Evolutionary conservation across 352 stramenopile genomes (phyloP).

Genomic region (Pythium inflatum): DNA sequence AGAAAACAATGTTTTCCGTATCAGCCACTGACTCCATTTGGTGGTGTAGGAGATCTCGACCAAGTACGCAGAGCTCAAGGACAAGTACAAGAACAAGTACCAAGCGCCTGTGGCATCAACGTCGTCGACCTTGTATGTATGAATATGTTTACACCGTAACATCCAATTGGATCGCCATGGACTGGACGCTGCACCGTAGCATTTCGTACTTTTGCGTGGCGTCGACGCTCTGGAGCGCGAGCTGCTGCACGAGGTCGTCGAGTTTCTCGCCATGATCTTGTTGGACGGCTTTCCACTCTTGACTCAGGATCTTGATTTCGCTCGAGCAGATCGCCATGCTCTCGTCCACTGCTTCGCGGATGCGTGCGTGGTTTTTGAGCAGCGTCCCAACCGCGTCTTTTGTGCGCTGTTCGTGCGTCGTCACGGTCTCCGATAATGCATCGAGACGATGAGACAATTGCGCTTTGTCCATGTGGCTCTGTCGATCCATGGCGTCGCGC

Average conservation of each 20-base stretch:
- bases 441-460: slow-evolving; percentile 55
- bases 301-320: slow-evolving; percentile 51
- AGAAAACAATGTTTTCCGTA: neutral
- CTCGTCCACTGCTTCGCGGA: slow-evolving; percentile 57
- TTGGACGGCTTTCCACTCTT: slow-evolving; percentile 43
- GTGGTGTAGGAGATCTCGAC: slow-evolving; percentile 74
- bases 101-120: slow-evolving; percentile 35
- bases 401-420: slow-evolving; percentile 44
- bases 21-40: too few species aligned
- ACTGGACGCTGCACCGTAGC: slow-evolving; percentile 43
- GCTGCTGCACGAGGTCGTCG: slow-evolving; percentile 16
- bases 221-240: slow-evolving; percentile 12
- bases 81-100: slow-evolving; percentile 84
- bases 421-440: slow-evolving; percentile 42
- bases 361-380: slow-evolving; percentile 57
- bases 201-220: slow-evolving; percentile 37
- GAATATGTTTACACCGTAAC: slow-evolving; percentile 36
- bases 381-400: slow-evolving; percentile 50
- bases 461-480: slow-evolving; percentile 52
- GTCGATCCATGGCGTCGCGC: slow-evolving; percentile 49
- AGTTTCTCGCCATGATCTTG: slow-evolving; percentile 35
- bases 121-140: slow-evolving; percentile 45
- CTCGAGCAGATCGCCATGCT: slow-evolving; percentile 61
- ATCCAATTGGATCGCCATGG: slow-evolving; percentile 49
- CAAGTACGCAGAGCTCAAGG: slow-evolving; percentile 74